phyloP scores from a whole-genome alignment of 192 early-diverging fungal genomes.

The Coemansia aciculifera region DNA sequence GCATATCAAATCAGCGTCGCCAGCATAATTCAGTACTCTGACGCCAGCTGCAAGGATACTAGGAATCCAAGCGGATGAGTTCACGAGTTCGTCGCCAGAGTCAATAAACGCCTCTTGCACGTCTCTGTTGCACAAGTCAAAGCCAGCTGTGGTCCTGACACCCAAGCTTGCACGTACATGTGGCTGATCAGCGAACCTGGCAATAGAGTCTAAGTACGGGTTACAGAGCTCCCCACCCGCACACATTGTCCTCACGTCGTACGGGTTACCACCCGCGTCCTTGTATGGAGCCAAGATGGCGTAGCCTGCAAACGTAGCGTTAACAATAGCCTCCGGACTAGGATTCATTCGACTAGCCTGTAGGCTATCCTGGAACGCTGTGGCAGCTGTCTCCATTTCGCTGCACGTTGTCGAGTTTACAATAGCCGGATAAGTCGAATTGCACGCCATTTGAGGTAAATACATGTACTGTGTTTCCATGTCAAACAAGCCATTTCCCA shows the following conservation, averaged over 20 bases:
- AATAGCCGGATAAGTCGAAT: constrained; percentile 70
- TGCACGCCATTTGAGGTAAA: constrained; percentile 71
- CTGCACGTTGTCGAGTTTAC: constrained; percentile 64
- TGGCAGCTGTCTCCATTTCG: constrained; percentile 56
- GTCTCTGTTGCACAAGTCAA: constrained; percentile 74
- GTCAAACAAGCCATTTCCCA: constrained; percentile 90
- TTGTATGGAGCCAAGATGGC: neutral
- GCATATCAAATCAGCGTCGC: constrained; percentile 90
- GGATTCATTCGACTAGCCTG: neutral
- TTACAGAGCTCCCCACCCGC: constrained; percentile 75
- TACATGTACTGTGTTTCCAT: constrained; percentile 77
- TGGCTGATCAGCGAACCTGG: constrained; percentile 68
- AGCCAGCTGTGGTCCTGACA: constrained; percentile 56
- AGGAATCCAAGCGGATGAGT: constrained; percentile 65
- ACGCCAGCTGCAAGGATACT: constrained; percentile 71
- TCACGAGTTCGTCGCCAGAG: constrained; percentile 60
- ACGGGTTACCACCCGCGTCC: constrained; percentile 68
- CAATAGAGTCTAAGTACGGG: constrained; percentile 65
- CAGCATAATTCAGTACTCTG: constrained; percentile 79
- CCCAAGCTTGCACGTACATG: constrained; percentile 66
- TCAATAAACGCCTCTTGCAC: constrained; percentile 76
- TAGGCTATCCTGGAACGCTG: neutral
- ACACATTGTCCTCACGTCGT: constrained; percentile 87
- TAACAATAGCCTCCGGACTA: constrained; percentile 11
- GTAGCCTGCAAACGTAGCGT: constrained; percentile 30